These are phyloP conservation scores for Oryza glumipatula DNA, from an alignment of 176 grass and related monocot genomes.

Conservation along the genomic window DNA sequence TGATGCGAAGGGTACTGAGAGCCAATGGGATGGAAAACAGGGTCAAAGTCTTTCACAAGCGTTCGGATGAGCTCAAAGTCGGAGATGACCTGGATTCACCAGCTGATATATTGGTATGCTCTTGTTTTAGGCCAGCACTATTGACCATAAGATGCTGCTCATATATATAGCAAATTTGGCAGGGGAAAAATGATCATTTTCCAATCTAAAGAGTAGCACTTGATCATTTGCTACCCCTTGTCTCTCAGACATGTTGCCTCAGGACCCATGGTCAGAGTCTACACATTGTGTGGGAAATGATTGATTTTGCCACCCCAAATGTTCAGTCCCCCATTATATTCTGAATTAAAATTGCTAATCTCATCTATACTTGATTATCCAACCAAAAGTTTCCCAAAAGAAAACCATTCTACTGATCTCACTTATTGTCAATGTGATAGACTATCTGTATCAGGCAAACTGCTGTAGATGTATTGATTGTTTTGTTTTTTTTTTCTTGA, in stretches of 20 bases:
- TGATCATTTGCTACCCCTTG: no score
- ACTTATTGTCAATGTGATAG: neutral
- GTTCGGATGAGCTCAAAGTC: slow-evolving; percentile 77
- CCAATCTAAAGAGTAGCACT: no score
- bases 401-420: neutral
- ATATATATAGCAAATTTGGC: neutral
- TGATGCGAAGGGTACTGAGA: slow-evolving; percentile 70
- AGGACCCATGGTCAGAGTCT: no score
- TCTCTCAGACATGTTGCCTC: no score
- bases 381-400: neutral
- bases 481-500: neutral
- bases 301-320: no score
- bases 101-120: slow-evolving; percentile 69
- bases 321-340: neutral
- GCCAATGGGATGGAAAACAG: slow-evolving; percentile 75
- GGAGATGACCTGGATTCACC: slow-evolving; percentile 66
- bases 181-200: no score
- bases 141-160: slow-evolving; percentile 5
- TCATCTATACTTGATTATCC: neutral
- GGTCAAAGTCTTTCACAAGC: slow-evolving; percentile 72
- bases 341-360: neutral
- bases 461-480: slow-evolving; percentile 12
- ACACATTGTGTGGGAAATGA: no score
- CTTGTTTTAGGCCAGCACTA: slow-evolving; percentile 6
- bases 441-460: neutral